These are phyloP conservation scores for Schoenoplectus tabernaemontani DNA, from an alignment of 202 grass and related monocot species.

Conservation along the genomic window DNA sequence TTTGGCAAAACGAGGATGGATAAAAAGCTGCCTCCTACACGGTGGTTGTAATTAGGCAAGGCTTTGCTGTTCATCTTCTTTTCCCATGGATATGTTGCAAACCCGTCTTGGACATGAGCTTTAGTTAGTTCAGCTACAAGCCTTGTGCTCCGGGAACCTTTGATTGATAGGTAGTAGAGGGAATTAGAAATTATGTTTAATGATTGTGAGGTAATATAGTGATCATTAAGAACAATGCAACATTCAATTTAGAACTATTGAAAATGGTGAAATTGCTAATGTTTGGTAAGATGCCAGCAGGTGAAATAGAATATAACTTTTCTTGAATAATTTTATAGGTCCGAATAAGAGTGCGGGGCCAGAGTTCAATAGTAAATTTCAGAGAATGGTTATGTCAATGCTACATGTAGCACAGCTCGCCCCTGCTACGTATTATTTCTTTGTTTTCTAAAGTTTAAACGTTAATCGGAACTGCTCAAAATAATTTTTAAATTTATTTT, in stretches of 20 bases:
- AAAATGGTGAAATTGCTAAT: not conserved
- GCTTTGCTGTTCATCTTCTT: conserved; percentile 51
- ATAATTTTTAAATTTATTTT: too few relatives aligned
- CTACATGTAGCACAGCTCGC: too few relatives aligned
- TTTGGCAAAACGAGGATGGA: conserved; percentile 65
- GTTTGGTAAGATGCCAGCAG: not conserved
- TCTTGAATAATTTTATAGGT: not conserved
- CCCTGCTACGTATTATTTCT: too few relatives aligned
- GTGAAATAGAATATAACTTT: not conserved
- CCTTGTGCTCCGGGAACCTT: conserved; percentile 59
- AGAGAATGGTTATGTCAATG: not conserved
- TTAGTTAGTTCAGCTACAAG: conserved; percentile 61
- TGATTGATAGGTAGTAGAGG: not conserved
- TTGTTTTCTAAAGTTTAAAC: too few relatives aligned
- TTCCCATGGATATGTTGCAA: conserved; percentile 69
- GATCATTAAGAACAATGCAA: not conserved
- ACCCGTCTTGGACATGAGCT: conserved; percentile 74
- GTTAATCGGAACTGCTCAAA: too few relatives aligned
- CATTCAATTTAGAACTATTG: not conserved
- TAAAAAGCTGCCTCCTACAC: conserved; percentile 26
- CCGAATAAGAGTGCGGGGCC: too few relatives aligned
- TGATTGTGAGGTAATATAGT: not conserved
- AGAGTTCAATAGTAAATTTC: not conserved
- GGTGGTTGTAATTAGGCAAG: conserved; percentile 27
- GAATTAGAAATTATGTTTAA: not conserved